Base-by-base conservation (phyloP, 2,329 filamentous ascomycete species). In the Hawksworthiomyces lignivorus region DNA sequence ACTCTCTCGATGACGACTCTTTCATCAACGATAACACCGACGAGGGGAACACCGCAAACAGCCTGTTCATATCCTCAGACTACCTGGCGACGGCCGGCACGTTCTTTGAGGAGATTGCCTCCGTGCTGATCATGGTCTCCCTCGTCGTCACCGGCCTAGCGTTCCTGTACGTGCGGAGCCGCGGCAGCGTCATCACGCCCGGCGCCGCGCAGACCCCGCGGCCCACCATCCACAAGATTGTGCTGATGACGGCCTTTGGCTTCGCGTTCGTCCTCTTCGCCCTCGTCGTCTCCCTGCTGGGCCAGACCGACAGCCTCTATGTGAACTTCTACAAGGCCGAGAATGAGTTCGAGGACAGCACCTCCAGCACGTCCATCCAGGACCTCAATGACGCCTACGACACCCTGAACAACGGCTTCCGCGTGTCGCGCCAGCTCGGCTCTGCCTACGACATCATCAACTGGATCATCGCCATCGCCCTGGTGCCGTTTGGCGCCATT, bases 111-210 rank as follows among this genome's bases (percentile, higher is more conserved):
- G 7, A 43, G 8, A 10, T 54, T 2, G 42, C 53, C 19, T 22
- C 46, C 22, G 36, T 50, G 1, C 41, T 52, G 17, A 26, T 46
- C 20, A 36, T 50, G 21, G 12, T 52, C 4, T 36, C 53, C 9
- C 38, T 55, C 15, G 40, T 57, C 36, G 52, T 54, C 45, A 26
- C 56, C 3, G 46, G 39, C 19, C 44, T 46, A 18, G 56, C 55
- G 28, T 54, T 56, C 39, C 30, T 53, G 24, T 45, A 48, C 32
- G 47, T 46, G 21, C 36, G 30, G 4, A 41, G 43, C 4, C 48
- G 46, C n/a, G 51, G 40, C n/a, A 17, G 14, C 8, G 24, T 12
- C 7, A 7, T 12, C 8, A 12, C 24, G 24, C 24, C 24, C 2
- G 24, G 24, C 24, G 12, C 8, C 24, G 24, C 8, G 3, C 8